Base-by-base conservation (phyloP, 805 yeast genomes). In the Yamadazyma philogaea region DNA sequence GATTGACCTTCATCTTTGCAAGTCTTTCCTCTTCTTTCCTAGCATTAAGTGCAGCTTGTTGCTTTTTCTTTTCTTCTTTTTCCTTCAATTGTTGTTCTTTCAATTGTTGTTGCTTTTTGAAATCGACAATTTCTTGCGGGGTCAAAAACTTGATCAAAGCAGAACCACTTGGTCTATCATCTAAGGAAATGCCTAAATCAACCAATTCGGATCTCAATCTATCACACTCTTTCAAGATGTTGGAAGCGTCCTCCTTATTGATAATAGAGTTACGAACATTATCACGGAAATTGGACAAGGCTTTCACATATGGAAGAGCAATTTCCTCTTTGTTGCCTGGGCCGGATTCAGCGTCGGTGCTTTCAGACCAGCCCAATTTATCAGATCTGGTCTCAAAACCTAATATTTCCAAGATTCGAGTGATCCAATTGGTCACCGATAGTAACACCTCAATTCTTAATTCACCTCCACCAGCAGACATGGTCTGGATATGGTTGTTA, bases 141-240 rank as follows among this genome's bases (percentile, higher is more conserved):
- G 77, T 81, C 49, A 93, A 70, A 53, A 91, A 84, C 63, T 93
- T 93, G 34, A 93, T 75, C 46, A 93, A 74, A 0, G 97, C 90
- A n/a, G 81, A 75, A 2, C 83, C 89, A 46, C 76, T 84, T 5
- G 81, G 73, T 55, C 97, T 80, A 64, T 93, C 99, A 60, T 91
- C 98, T 42, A 93, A 70, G 1, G 95, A 80, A 32, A 93, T 84
- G 21, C 95, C 93, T 47, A 89, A 67, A 19, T 79, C 74, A 46
- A 88, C 67, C 52, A 93, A 66, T 30, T 84, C 93, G 14, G 75
- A 64, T 54, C 99, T 78, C 17, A 93, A 62, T 6, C 69, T 61
- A 62, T 93, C 99, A 44, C 89, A 77, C 4, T 86, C 79, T n/a
- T 70, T 66, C 36, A 93, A 70, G 44, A 88, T 74, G 32, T 60